Evolutionary conservation across 495 filamentous ascomycete genomes (phyloP).

Genomic region (Lasiosphaeria ovina): DNA sequence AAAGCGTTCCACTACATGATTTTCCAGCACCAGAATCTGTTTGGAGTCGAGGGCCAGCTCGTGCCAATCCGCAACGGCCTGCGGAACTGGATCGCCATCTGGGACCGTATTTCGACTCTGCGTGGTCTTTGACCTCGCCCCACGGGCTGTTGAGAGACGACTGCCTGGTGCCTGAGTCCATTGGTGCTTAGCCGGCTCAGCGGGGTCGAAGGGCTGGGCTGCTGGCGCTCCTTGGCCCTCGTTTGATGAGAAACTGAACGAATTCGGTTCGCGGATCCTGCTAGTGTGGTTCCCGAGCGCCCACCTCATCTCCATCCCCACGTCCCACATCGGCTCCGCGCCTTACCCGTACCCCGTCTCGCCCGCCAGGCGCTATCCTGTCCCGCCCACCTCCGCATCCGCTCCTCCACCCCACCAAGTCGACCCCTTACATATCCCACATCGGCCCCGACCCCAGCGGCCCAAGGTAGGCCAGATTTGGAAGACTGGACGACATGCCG

Average conservation of each 20-base stretch:
- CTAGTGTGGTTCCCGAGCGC: neutral
- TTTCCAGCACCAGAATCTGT: slow-evolving; percentile 33
- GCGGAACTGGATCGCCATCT: slow-evolving; percentile 30
- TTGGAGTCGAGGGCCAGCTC: slow-evolving; percentile 30
- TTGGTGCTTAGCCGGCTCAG: too few relatives aligned
- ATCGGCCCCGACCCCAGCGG: slow-evolving; percentile 15
- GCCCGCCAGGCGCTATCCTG: slow-evolving; percentile 12
- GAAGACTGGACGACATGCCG: neutral
- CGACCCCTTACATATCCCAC: slow-evolving; percentile 20
- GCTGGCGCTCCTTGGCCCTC: neutral
- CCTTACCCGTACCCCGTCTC: slow-evolving; percentile 12
- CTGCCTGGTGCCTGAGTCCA: slow-evolving; percentile 16
- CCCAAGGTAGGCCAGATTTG: neutral
- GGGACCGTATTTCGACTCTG: slow-evolving; percentile 25
- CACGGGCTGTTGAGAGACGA: slow-evolving; percentile 22
- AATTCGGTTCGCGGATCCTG: slow-evolving; percentile 4
- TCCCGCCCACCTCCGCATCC: slow-evolving; percentile 30
- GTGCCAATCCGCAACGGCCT: slow-evolving; percentile 29
- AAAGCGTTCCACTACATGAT: slow-evolving; percentile 34
- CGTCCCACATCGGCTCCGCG: slow-evolving; percentile 25
- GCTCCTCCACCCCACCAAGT: slow-evolving; percentile 8
- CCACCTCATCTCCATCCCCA: neutral
- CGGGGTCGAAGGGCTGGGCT: too few relatives aligned
- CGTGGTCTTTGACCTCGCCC: slow-evolving; percentile 14
- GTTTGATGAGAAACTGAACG: slow-evolving; percentile 12